Conservation (phyloP, 331 rosid species). For the Acacia pycnantha region DNA sequence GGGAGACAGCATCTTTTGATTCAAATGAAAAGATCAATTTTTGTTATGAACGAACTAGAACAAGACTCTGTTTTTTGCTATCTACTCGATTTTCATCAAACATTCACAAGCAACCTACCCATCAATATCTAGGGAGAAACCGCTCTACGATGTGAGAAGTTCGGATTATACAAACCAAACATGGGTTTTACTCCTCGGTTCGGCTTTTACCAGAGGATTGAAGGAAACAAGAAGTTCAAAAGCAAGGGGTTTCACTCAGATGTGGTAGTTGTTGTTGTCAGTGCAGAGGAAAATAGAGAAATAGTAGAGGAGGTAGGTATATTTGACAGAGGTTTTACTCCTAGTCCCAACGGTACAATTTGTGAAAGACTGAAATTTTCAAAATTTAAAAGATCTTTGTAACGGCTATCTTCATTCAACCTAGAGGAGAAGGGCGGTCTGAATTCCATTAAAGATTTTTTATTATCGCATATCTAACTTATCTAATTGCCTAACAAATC, state of each 20-base stretch:
- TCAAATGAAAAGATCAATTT: slow-evolving; percentile 36
- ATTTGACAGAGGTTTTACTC: no score
- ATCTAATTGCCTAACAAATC: no score
- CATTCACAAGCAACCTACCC: slow-evolving; percentile 38
- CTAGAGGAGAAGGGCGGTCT: no score
- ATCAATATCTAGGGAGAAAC: slow-evolving; percentile 88
- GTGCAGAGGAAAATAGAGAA: slow-evolving; percentile 40
- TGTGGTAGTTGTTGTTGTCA: slow-evolving; percentile 28
- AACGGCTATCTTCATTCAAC: no score
- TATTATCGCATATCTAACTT: no score
- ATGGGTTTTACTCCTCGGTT: slow-evolving; percentile 31
- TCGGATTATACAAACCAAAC: slow-evolving; percentile 91
- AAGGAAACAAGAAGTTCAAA: slow-evolving; percentile 41
- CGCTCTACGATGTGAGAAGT: slow-evolving; percentile 94
- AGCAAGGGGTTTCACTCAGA: slow-evolving; percentile 51
- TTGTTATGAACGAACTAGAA: background rate
- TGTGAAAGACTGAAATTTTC: no score
- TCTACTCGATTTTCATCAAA: no score
- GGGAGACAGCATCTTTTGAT: slow-evolving; percentile 6
- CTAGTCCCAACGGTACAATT: no score
- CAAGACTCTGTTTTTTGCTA: background rate
- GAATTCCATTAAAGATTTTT: no score
- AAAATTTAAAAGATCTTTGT: no score
- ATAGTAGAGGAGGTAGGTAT: no score
- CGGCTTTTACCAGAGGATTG: slow-evolving; percentile 26